A percentile compares a stretch with the other conserved stretches of the same genome.
These are phyloP conservation scores for Aphanomyces stellatus DNA, from an alignment of 352 stramenopile species.

Conservation along the genomic window DNA sequence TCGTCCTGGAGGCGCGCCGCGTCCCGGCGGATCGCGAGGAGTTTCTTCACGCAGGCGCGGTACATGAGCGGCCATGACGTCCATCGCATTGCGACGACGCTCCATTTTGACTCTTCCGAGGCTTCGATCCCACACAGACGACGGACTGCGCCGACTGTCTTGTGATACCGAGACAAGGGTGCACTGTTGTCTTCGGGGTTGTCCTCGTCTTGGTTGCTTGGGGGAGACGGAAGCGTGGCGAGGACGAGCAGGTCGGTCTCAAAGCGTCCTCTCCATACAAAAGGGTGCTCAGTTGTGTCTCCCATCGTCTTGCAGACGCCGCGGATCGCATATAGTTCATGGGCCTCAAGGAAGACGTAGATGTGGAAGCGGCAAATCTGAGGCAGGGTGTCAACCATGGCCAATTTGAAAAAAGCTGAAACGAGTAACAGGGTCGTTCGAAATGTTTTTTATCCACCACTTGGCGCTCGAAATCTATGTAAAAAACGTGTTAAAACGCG, in stretches of 20 bases:
- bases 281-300: conserved; percentile 1
- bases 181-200: background rate
- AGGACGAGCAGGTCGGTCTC: background rate
- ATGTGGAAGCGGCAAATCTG: background rate
- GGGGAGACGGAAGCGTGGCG: background rate
- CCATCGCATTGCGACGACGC: conserved; percentile 1
- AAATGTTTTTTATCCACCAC: too few relatives aligned
- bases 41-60: conserved; percentile 10
- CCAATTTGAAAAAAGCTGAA: too few relatives aligned
- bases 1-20: background rate
- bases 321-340: background rate
- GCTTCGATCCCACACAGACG: conserved; percentile 1
- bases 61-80: conserved; percentile 18
- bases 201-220: background rate
- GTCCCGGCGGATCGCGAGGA: background rate
- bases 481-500: background rate
- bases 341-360: conserved; percentile 8
- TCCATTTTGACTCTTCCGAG: conserved; percentile 12
- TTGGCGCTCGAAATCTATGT: too few relatives aligned
- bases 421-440: too few relatives aligned
- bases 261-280: background rate
- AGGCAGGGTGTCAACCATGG: background rate
- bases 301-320: background rate
- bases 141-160: background rate
- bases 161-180: background rate